Evolutionary conservation across 345 rosid species (phyloP).

Genomic region (Aquilaria sinensis): DNA sequence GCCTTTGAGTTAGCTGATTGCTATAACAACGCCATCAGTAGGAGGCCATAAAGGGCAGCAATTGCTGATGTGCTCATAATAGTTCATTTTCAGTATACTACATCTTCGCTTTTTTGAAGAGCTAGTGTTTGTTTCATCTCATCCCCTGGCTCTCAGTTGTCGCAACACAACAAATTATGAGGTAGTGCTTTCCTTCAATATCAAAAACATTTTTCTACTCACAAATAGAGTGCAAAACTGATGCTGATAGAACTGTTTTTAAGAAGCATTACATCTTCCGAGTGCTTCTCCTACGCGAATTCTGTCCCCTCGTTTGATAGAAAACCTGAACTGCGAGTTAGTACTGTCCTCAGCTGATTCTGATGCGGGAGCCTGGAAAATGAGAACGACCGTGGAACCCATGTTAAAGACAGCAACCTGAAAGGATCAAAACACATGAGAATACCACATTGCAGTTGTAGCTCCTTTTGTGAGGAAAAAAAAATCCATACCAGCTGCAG

Average conservation of each 20-base stretch:
- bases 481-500: not conserved
- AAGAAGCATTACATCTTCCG: constrained; percentile 54
- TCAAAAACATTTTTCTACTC: too few relatives aligned
- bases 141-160: too few relatives aligned
- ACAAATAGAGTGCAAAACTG: not conserved
- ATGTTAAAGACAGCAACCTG: constrained; percentile 86
- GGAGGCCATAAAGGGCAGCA: too few relatives aligned
- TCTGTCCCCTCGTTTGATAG: constrained; percentile 55
- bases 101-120: too few relatives aligned
- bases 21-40: too few relatives aligned
- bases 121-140: too few relatives aligned
- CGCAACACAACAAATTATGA: too few relatives aligned
- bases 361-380: constrained; percentile 74
- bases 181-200: too few relatives aligned
- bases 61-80: too few relatives aligned
- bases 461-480: not conserved
- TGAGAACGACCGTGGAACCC: constrained; percentile 93
- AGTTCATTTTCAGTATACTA: too few relatives aligned
- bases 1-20: too few relatives aligned
- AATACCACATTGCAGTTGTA: not conserved
- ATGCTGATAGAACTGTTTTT: not conserved
- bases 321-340: constrained; percentile 57
- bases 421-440: constrained; percentile 2
- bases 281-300: constrained; percentile 73
- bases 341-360: constrained; percentile 26